Conservation (phyloP, 2,329 filamentous ascomycete genomes). For the Teratosphaeria viscida region DNA sequence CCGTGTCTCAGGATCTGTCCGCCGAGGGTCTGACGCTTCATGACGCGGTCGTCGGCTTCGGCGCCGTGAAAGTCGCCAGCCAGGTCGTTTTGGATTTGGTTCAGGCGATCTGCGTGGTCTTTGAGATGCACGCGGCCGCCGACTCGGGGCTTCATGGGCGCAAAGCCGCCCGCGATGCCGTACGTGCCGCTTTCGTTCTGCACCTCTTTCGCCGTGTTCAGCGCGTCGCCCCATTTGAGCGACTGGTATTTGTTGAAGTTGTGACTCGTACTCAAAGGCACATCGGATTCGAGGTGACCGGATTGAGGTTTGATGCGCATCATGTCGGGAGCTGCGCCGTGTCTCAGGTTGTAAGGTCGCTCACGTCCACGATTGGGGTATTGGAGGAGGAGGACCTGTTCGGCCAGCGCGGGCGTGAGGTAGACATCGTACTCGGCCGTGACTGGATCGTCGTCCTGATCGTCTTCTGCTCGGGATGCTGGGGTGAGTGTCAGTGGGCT, state of each 20-base stretch:
- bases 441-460: constrained; percentile 37
- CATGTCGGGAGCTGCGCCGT: constrained; percentile 51
- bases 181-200: constrained; percentile 33
- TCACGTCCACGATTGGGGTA: constrained; percentile 67
- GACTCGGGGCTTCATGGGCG: constrained; percentile 14
- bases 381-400: constrained; percentile 63
- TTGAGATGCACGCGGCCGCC: constrained; percentile 24
- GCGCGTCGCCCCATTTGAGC: constrained; percentile 67
- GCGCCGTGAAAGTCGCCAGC: constrained; percentile 54
- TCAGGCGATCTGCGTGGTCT: constrained; percentile 35
- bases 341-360: constrained; percentile 50
- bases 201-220: constrained; percentile 42
- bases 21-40: constrained; percentile 74
- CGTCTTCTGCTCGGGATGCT: constrained; percentile 10
- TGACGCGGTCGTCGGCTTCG: constrained; percentile 57
- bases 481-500: background rate
- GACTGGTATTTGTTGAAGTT: constrained; percentile 82
- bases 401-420: constrained; percentile 61
- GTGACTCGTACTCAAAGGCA: constrained; percentile 61
- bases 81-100: constrained; percentile 28
- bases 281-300: constrained; percentile 83
- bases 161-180: constrained; percentile 37
- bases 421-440: constrained; percentile 65
- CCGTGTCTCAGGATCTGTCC: constrained; percentile 54
- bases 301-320: constrained; percentile 70